These are phyloP conservation scores for Paraconiothyrium sp. DNA, from an alignment of 2,329 filamentous ascomycete species.

Conservation along the genomic window DNA sequence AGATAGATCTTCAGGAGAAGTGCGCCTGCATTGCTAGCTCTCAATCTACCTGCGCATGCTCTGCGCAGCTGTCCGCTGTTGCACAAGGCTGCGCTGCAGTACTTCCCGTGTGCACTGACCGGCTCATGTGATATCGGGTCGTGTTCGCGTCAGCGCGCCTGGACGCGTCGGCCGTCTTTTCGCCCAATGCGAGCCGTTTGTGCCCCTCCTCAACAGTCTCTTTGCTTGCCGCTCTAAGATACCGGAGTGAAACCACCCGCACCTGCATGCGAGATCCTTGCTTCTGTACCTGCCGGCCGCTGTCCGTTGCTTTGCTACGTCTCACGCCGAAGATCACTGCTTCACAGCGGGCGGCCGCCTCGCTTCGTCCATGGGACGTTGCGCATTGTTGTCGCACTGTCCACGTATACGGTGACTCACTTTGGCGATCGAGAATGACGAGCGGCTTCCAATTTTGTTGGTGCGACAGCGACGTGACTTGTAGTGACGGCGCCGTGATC, in stretches of 20 bases:
- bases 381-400: not conserved
- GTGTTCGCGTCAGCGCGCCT: conserved; percentile 27
- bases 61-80: conserved; percentile 5
- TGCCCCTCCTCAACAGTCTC: conserved; percentile 16
- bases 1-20: conserved; percentile 11
- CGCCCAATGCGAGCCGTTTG: conserved; percentile 13
- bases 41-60: not conserved
- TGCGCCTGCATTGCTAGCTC: not conserved
- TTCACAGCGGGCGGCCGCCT: conserved; percentile 2
- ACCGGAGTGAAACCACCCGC: conserved; percentile 20
- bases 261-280: conserved; percentile 15
- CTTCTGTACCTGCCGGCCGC: not conserved
- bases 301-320: not conserved
- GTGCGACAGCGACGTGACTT: conserved; percentile 2
- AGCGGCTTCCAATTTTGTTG: not conserved
- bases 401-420: conserved; percentile 2
- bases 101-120: conserved; percentile 29
- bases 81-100: conserved; percentile 1
- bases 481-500: not conserved
- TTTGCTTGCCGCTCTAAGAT: conserved; percentile 6
- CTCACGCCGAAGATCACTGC: not conserved
- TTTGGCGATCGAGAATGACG: not conserved
- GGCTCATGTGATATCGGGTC: conserved; percentile 44
- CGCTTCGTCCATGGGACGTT: not conserved
- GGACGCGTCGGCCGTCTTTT: conserved; percentile 14